phyloP scores from a whole-genome alignment of 2,329 filamentous ascomycete species.

The Sclerotinia borealis region DNA sequence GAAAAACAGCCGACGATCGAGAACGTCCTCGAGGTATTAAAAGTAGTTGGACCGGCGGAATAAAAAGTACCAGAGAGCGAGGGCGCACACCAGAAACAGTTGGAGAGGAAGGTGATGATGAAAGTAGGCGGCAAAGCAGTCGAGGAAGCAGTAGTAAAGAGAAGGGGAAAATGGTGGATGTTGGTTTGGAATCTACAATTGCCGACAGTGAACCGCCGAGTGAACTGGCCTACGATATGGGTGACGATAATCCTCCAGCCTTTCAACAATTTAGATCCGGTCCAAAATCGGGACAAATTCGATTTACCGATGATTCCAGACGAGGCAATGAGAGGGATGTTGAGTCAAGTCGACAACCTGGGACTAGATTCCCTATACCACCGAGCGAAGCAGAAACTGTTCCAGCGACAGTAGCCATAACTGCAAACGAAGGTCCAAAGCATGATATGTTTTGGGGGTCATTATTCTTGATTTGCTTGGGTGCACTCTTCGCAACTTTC shows the following conservation, averaged over 20 bases:
- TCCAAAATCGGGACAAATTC: conserved; percentile 28
- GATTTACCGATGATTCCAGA: conserved; percentile 27
- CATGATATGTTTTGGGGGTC: conserved; percentile 92
- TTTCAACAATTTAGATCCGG: conserved; percentile 51
- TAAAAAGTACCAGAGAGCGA: conserved; percentile 28
- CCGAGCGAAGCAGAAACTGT: conserved; percentile 37
- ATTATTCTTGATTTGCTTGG: conserved; percentile 78
- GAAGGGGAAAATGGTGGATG: conserved; percentile 70
- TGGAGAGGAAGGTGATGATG: conserved; percentile 35
- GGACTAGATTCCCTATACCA: conserved; percentile 21
- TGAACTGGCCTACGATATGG: conserved; percentile 51
- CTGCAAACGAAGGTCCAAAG: conserved; percentile 63
- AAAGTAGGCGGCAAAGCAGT: conserved; percentile 24
- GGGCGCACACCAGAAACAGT: conserved; percentile 27
- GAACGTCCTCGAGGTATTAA: conserved; percentile 46
- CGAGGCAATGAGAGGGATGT: conserved; percentile 20
- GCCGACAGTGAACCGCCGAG: conserved; percentile 54
- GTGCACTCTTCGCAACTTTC: conserved; percentile 79
- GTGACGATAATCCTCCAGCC: conserved; percentile 51
- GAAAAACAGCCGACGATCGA: conserved; percentile 40
- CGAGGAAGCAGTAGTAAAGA: conserved; percentile 42
- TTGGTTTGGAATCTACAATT: conserved; percentile 68
- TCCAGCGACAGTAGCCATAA: conserved; percentile 49
- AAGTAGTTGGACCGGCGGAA: conserved; percentile 56
- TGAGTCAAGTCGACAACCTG: conserved; percentile 18